Conservation (phyloP, 306 rosid species). For the Vigna angularis region DNA sequence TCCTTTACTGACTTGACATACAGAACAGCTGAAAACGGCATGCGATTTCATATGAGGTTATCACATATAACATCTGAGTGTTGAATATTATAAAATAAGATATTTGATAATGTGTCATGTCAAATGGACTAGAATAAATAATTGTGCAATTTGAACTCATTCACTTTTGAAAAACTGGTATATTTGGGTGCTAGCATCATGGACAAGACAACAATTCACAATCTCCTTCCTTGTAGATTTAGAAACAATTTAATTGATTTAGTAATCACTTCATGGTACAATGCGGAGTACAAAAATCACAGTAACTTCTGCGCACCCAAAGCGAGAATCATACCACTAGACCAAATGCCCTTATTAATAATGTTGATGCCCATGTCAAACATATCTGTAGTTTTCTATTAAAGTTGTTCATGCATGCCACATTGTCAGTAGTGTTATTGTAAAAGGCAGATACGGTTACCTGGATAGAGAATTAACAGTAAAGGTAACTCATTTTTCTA, state of each 20-base stretch:
- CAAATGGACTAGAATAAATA: constrained; percentile 32
- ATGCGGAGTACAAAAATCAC: background rate
- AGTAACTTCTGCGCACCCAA: constrained; percentile 46
- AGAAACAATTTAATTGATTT: background rate
- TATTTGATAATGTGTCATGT: background rate
- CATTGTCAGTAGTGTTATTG: background rate
- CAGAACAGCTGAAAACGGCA: too few relatives aligned
- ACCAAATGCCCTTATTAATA: constrained; percentile 53
- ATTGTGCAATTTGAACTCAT: background rate
- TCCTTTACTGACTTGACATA: too few relatives aligned
- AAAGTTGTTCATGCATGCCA: background rate
- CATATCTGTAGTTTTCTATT: background rate
- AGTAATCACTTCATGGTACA: background rate
- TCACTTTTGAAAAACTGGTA: constrained; percentile 18
- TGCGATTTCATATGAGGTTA: background rate
- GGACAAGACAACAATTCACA: background rate
- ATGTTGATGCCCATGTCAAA: background rate
- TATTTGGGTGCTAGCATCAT: background rate
- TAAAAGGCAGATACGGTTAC: constrained; percentile 5
- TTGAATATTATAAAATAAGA: constrained; percentile 25
- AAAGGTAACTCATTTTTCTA: constrained; percentile 1
- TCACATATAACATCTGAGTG: background rate
- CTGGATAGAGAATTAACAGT: constrained; percentile 15
- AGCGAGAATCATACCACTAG: constrained; percentile 67
- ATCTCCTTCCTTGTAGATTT: background rate